Percentiles rank a stretch among this genome's conserved stretches.
phyloP scores from a whole-genome alignment of 139 green algal species.

The Dunaliella primolecta region DNA sequence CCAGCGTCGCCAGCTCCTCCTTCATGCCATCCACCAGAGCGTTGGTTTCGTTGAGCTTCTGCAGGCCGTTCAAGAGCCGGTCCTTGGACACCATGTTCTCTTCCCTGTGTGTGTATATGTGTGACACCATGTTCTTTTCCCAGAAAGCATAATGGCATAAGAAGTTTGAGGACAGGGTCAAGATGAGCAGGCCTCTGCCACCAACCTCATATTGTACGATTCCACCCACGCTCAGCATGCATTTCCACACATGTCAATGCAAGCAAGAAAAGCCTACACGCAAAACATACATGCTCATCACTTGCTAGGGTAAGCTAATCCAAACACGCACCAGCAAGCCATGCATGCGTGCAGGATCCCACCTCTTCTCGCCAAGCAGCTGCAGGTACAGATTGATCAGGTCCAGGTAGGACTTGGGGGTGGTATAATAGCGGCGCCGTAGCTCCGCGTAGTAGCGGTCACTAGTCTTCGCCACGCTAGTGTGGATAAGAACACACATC shows the following conservation, averaged over 20 bases:
- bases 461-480: slow-evolving; percentile 43
- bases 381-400: slow-evolving; percentile 81
- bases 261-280: too few species aligned
- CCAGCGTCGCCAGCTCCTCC: slow-evolving; percentile 64
- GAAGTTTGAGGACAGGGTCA: too few species aligned
- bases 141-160: too few species aligned
- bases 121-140: too few species aligned
- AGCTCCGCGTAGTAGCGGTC: slow-evolving; percentile 68
- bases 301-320: too few species aligned
- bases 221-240: too few species aligned
- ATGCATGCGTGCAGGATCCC: too few species aligned
- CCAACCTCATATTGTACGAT: too few species aligned
- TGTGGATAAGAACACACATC: slow-evolving; percentile 73
- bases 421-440: slow-evolving; percentile 73
- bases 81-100: slow-evolving; percentile 53
- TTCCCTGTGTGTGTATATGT: slow-evolving; percentile 22
- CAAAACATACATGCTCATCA: too few species aligned
- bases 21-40: slow-evolving; percentile 76
- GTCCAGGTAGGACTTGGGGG: slow-evolving; percentile 85
- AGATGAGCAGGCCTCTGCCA: too few species aligned
- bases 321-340: too few species aligned
- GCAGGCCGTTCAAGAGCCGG: slow-evolving; percentile 73
- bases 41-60: slow-evolving; percentile 83
- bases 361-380: slow-evolving; percentile 62
- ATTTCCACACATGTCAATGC: too few species aligned